Evolutionary conservation across 257 asterid species (phyloP).

Genomic region (Primulina eburnea): DNA sequence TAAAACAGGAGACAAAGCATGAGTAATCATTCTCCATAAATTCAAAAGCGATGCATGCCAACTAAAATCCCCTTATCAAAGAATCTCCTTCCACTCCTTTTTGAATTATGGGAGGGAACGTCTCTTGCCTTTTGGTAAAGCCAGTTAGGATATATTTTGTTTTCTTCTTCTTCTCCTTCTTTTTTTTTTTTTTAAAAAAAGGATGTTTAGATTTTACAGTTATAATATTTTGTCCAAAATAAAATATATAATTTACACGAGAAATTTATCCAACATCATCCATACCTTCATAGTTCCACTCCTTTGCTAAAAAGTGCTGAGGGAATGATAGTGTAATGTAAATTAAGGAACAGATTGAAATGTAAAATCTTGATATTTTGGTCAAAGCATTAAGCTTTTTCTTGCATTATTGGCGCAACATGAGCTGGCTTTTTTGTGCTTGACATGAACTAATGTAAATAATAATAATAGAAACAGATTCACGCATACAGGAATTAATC

Average conservation of each 20-base stretch:
- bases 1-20: conserved; percentile 29
- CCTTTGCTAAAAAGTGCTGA: conserved; percentile 17
- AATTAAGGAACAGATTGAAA: conserved; percentile 7
- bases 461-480: conserved; percentile 20
- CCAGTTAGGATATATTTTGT: conserved; percentile 12
- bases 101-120: conserved; percentile 53
- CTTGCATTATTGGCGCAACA: conserved; percentile 37
- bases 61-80: conserved; percentile 25
- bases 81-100: conserved; percentile 29
- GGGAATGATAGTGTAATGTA: conserved; percentile 34
- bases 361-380: conserved; percentile 20
- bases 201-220: neutral
- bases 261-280: neutral
- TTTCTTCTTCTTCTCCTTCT: too few relatives aligned
- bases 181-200: too few relatives aligned
- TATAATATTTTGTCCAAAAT: too few relatives aligned
- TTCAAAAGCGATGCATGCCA: conserved; percentile 35
- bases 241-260: neutral
- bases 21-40: conserved; percentile 32
- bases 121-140: conserved; percentile 41
- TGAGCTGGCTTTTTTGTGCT: conserved; percentile 26
- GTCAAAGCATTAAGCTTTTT: conserved; percentile 38
- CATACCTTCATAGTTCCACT: neutral
- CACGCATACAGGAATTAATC: conserved; percentile 34
- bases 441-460: conserved; percentile 16